These are phyloP conservation scores for Trichosporon ovoides DNA, from an alignment of 1,284 basidiomycete species.

Conservation along the genomic window DNA sequence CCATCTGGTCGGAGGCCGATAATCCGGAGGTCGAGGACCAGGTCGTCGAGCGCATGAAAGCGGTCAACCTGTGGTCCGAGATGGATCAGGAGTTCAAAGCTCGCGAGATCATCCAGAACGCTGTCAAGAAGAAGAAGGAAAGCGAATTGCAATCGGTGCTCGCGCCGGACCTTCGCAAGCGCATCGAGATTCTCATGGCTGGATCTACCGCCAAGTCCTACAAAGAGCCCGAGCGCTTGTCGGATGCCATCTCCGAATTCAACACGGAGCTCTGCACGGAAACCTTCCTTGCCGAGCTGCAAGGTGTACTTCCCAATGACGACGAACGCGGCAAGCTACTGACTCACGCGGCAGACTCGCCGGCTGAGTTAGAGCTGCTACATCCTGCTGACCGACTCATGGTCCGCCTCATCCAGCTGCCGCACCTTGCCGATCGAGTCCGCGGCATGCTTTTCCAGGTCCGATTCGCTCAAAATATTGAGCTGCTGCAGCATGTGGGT, in stretches of 20 bases:
- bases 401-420: constrained; percentile 93
- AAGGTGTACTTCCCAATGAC: constrained; percentile 77
- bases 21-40: constrained; percentile 61
- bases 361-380: constrained; percentile 79
- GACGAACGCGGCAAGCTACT: constrained; percentile 92
- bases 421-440: constrained; percentile 83
- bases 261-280: constrained; percentile 79
- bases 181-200: constrained; percentile 85
- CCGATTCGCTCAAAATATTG: constrained; percentile 75
- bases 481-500: constrained; percentile 54
- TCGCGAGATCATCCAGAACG: constrained; percentile 70
- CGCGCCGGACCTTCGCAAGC: constrained; percentile 81
- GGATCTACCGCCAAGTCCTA: constrained; percentile 61
- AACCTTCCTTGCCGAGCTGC: constrained; percentile 77
- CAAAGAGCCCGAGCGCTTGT: constrained; percentile 74
- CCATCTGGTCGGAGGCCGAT: constrained; percentile 73
- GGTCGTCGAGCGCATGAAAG: constrained; percentile 70
- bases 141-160: constrained; percentile 87
- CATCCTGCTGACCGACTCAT: constrained; percentile 94
- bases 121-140: constrained; percentile 60
- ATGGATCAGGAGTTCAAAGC: constrained; percentile 99
- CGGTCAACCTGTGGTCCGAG: constrained; percentile 83
- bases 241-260: constrained; percentile 74
- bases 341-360: constrained; percentile 63
- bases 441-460: constrained; percentile 90